These are phyloP conservation scores for Fusarium camptoceras DNA, from an alignment of 2,329 filamentous ascomycete genomes.

Conservation along the genomic window DNA sequence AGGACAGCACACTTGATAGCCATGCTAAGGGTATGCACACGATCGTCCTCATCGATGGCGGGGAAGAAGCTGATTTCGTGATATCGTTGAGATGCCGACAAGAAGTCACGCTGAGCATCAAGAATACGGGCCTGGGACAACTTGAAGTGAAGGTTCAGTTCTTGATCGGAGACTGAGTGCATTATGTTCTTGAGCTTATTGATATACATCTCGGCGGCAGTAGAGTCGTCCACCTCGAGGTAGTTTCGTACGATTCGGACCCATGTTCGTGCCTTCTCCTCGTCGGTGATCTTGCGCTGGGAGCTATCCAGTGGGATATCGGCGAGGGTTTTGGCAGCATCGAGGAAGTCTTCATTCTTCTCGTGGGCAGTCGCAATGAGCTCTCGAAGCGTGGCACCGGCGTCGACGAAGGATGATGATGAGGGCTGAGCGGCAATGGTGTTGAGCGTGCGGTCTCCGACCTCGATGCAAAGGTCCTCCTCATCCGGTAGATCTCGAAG, in stretches of 20 bases:
- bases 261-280: conserved; percentile 87
- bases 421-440: conserved; percentile 71
- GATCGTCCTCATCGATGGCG: conserved; percentile 86
- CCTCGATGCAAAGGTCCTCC: conserved; percentile 78
- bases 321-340: conserved; percentile 81
- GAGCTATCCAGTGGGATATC: conserved; percentile 90
- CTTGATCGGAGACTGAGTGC: conserved; percentile 78
- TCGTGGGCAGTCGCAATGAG: conserved; percentile 88
- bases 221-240: conserved; percentile 92
- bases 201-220: conserved; percentile 84
- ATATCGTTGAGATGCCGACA: conserved; percentile 89
- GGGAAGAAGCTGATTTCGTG: conserved; percentile 84
- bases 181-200: conserved; percentile 97
- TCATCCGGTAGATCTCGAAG: conserved; percentile 71
- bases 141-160: conserved; percentile 85
- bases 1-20: conserved; percentile 93
- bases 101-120: conserved; percentile 89
- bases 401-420: conserved; percentile 83
- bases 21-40: conserved; percentile 84
- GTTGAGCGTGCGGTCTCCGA: conserved; percentile 78
- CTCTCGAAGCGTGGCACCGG: conserved; percentile 82
- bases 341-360: conserved; percentile 80
- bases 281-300: conserved; percentile 83
- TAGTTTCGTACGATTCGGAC: conserved; percentile 95
- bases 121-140: conserved; percentile 93